Conservation (phyloP, 2,329 filamentous ascomycete species). For the Aspergillus piperis region DNA sequence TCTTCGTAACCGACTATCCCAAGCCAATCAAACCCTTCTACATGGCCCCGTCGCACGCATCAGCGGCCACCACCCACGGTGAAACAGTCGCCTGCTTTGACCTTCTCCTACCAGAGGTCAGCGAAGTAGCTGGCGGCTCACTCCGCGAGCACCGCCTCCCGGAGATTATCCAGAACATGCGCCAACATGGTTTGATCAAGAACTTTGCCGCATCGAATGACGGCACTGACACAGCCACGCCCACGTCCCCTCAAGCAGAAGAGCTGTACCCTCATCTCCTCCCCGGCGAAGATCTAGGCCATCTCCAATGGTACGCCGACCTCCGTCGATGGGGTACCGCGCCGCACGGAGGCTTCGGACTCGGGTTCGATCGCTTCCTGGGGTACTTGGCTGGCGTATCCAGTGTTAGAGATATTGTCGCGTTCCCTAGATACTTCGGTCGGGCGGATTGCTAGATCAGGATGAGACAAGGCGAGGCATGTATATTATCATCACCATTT, state of each 20-base stretch:
- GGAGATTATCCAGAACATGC: conserved; percentile 70
- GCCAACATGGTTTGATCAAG: conserved; percentile 61
- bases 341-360: conserved; percentile 85
- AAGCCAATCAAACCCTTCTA: conserved; percentile 88
- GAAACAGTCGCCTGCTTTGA: conserved; percentile 86
- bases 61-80: conserved; percentile 16
- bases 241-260: neutral
- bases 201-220: neutral
- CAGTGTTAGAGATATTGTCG: conserved; percentile 81
- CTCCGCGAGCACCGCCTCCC: conserved; percentile 80
- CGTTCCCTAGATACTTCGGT: conserved; percentile 73
- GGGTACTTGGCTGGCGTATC: conserved; percentile 79
- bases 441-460: conserved; percentile 52
- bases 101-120: conserved; percentile 79
- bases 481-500: neutral
- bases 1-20: conserved; percentile 96
- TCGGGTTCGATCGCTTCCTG: conserved; percentile 85
- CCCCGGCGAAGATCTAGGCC: conserved; percentile 46
- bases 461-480: neutral
- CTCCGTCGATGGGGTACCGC: conserved; percentile 87
- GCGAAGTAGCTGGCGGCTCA: conserved; percentile 85
- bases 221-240: neutral
- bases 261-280: conserved; percentile 40
- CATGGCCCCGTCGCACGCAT: conserved; percentile 61
- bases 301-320: conserved; percentile 83